Evolutionary conservation across 139 green algal genomes (phyloP), one percentile per base, ranked within the genome.

Genomic region (Medakamo hakoo): DNA sequence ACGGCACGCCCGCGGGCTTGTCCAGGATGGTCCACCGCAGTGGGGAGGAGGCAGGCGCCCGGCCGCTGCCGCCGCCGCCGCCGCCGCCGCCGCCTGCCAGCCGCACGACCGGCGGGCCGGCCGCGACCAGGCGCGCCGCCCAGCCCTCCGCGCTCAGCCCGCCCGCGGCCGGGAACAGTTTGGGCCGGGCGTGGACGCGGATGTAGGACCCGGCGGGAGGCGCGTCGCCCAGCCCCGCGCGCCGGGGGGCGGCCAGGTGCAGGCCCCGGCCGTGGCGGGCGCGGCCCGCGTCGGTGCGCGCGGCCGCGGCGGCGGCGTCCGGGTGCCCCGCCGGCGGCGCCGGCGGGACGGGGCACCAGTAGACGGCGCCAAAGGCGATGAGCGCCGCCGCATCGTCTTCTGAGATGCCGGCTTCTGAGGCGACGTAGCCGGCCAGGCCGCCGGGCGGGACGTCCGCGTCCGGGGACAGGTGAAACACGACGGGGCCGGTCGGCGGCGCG

Each of bases 1-100:
- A 80, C 63, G 81, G 80, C 48, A 88, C 59, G 16, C 84, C 82
- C 3, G 77, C 25, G 2, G 84, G 84, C 70, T 91, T 91, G 74
- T 84, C 73, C 1, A 86, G 66, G 23, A 84, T 9, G 18, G 58
- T 20, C 23, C 5, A 27, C 16, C 20, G 27, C 4, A 19, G 30
- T 32, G 1, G 27, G 28, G 48, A 9, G 59, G 29, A n/a, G n/a
- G n/a, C n/a, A n/a, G n/a, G n/a, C n/a, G n/a, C n/a, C n/a, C n/a
- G n/a, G n/a, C n/a, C n/a, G n/a, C n/a, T n/a, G n/a, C n/a, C n/a
- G n/a, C n/a, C n/a, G n/a, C n/a, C n/a, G n/a, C n/a, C n/a, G n/a
- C 16, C 25, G 30, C 19, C 48, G 16, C 48, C 18, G 48, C 48
- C 18, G 48, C 48, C 21, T 40, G 24, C n/a, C n/a, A n/a, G n/a